Evolutionary conservation across 371 early-diverging fungal species (phyloP).

Genomic region (Choanephora cucurbitarum): DNA sequence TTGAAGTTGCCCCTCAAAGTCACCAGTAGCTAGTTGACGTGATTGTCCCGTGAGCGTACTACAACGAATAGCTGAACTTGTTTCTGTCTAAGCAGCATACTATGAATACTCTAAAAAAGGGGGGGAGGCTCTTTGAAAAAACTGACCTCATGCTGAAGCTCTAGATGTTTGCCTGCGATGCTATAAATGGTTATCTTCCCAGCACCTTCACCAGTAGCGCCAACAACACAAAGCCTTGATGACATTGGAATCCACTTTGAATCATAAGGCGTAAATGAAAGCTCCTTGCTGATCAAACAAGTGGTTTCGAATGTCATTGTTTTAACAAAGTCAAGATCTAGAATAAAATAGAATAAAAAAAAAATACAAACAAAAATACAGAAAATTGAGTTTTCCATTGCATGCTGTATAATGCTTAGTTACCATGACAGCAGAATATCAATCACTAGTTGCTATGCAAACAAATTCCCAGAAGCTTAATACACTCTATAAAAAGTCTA

Average conservation of each 20-base stretch:
- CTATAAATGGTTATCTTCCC: slow-evolving; percentile 68
- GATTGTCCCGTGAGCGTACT: slow-evolving; percentile 54
- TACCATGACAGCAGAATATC: too few species aligned
- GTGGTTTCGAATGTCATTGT: not conserved
- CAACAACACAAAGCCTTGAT: slow-evolving; percentile 68
- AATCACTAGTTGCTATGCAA: too few species aligned
- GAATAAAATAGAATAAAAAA: too few species aligned
- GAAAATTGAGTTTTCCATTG: too few species aligned
- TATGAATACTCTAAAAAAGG: not conserved
- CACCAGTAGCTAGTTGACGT: slow-evolving; percentile 74
- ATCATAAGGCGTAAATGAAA: slow-evolving; percentile 45
- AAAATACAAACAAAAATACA: too few species aligned
- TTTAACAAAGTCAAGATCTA: too few species aligned
- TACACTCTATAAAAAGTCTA: too few species aligned
- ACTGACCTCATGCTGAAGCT: slow-evolving; percentile 52
- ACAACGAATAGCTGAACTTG: slow-evolving; percentile 65
- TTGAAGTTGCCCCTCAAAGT: slow-evolving; percentile 71
- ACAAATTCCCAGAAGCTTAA: too few species aligned
- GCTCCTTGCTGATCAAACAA: slow-evolving; percentile 28
- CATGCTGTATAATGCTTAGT: too few species aligned
- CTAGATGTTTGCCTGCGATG: slow-evolving; percentile 49
- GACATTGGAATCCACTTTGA: slow-evolving; percentile 74
- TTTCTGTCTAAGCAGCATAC: slow-evolving; percentile 51
- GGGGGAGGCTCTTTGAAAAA: not conserved
- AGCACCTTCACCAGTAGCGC: slow-evolving; percentile 67